Conservation (phyloP, 2,329 filamentous ascomycete species). For the Coleophoma crateriformis region DNA sequence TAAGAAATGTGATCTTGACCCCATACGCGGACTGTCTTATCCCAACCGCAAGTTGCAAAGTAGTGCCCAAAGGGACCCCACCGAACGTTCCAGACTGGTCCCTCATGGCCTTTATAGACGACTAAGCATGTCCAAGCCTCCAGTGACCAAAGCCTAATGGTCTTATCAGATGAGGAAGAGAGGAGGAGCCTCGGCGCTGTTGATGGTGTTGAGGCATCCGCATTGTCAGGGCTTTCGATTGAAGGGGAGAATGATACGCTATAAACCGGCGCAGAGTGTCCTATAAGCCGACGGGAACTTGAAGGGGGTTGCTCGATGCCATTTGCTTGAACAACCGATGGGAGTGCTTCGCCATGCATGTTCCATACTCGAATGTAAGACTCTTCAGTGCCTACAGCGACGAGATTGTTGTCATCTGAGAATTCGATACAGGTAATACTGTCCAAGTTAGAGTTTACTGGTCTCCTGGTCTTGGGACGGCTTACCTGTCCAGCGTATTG, state of each 20-base stretch:
- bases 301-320: constrained; percentile 55
- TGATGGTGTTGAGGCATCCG: constrained; percentile 25
- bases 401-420: constrained; percentile 81
- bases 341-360: constrained; percentile 76
- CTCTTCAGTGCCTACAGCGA: constrained; percentile 84
- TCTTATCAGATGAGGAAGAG: constrained; percentile 81
- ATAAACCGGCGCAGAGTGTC: constrained; percentile 86
- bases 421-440: constrained; percentile 94
- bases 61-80: constrained; percentile 96
- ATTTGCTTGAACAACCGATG: constrained; percentile 59
- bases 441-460: constrained; percentile 1
- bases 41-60: constrained; percentile 81
- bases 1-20: constrained; percentile 88
- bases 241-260: constrained; percentile 73
- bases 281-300: constrained; percentile 74
- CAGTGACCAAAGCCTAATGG: constrained; percentile 86
- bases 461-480: constrained; percentile 3
- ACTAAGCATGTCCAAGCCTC: constrained; percentile 91
- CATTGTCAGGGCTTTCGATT: constrained; percentile 19
- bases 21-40: constrained; percentile 88
- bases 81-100: constrained; percentile 79
- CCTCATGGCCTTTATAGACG: constrained; percentile 88
- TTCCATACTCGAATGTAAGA: constrained; percentile 96
- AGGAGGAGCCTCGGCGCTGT: constrained; percentile 71
- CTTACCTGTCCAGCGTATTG: constrained; percentile 86